Conservation (phyloP, 176 grass and related monocot genomes). For the Thalia dealbata region DNA sequence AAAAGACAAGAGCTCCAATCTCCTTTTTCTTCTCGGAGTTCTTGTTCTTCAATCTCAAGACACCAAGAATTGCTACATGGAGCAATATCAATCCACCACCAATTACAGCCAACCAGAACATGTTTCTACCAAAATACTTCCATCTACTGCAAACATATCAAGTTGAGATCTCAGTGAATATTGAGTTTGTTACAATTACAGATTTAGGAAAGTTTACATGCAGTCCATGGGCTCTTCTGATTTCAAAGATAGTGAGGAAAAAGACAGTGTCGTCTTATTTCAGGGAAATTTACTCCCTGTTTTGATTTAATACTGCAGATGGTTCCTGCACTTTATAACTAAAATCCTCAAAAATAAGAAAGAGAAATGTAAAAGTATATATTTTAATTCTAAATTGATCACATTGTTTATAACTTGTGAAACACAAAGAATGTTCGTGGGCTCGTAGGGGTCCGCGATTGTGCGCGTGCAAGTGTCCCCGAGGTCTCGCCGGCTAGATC, state of each 20-base stretch:
- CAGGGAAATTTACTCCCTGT: too few species aligned
- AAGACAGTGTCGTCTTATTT: neutral
- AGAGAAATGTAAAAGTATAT: too few species aligned
- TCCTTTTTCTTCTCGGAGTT: conserved; percentile 13
- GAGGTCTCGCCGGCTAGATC: too few species aligned
- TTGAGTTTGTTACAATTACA: neutral
- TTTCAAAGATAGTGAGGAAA: neutral
- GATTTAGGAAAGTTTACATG: neutral
- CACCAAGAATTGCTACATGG: conserved; percentile 37
- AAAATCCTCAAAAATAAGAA: too few species aligned
- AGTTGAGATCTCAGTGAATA: neutral
- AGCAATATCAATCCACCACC: conserved; percentile 51
- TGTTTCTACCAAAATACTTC: conserved; percentile 75
- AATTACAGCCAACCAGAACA: conserved; percentile 75
- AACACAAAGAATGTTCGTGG: too few species aligned
- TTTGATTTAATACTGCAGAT: too few species aligned
- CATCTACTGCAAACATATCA: conserved; percentile 41
- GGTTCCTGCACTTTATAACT: too few species aligned
- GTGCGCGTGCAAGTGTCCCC: too few species aligned
- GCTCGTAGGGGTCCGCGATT: too few species aligned
- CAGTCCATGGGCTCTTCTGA: neutral
- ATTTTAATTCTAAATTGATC: too few species aligned
- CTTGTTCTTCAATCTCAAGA: conserved; percentile 34
- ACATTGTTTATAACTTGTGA: too few species aligned
- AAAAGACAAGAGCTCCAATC: conserved; percentile 45